A percentile compares a stretch with the other conserved stretches of the same genome.
phyloP scores from a whole-genome alignment of 768 basidiomycete genomes.

The Mycena rosella region DNA sequence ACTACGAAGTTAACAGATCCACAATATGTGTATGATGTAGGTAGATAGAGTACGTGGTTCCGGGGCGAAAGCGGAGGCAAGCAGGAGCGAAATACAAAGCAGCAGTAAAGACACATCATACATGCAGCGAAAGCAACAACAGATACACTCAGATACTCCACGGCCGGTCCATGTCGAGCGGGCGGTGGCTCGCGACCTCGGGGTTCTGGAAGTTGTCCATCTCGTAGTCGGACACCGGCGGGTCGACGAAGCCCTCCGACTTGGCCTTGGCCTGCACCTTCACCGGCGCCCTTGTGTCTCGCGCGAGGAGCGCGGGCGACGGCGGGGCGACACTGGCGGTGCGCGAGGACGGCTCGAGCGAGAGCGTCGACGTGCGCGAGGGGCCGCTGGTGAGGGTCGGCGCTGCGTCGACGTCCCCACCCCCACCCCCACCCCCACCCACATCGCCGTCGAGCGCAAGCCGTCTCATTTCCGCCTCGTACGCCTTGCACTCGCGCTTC shows the following conservation, averaged over 20 bases:
- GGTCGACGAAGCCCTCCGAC: slow-evolving; percentile 20
- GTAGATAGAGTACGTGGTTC: too few relatives aligned
- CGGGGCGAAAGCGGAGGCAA: too few relatives aligned
- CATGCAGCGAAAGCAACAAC: too few relatives aligned
- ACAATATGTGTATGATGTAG: too few relatives aligned
- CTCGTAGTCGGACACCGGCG: slow-evolving; percentile 10
- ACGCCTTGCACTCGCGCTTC: slow-evolving; percentile 27
- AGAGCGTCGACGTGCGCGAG: slow-evolving; percentile 6
- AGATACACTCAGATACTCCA: slow-evolving; percentile 33
- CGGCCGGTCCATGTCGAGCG: slow-evolving; percentile 26
- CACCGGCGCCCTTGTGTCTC: not conserved
- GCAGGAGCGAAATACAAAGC: too few relatives aligned
- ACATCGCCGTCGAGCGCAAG: too few relatives aligned
- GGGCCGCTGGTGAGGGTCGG: not conserved
- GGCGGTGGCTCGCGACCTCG: slow-evolving; percentile 28
- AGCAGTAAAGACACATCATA: too few relatives aligned
- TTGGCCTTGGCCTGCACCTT: slow-evolving; percentile 4
- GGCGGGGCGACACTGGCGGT: not conserved
- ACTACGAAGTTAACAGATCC: too few relatives aligned
- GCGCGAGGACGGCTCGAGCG: not conserved
- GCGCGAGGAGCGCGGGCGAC: not conserved
- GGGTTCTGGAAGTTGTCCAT: slow-evolving; percentile 36
- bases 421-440: too few relatives aligned
- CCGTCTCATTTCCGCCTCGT: not conserved
- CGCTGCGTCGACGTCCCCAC: too few relatives aligned